These are phyloP conservation scores for Piper betle DNA, from an alignment of 164 flowering plant species.

Conservation along the genomic window DNA sequence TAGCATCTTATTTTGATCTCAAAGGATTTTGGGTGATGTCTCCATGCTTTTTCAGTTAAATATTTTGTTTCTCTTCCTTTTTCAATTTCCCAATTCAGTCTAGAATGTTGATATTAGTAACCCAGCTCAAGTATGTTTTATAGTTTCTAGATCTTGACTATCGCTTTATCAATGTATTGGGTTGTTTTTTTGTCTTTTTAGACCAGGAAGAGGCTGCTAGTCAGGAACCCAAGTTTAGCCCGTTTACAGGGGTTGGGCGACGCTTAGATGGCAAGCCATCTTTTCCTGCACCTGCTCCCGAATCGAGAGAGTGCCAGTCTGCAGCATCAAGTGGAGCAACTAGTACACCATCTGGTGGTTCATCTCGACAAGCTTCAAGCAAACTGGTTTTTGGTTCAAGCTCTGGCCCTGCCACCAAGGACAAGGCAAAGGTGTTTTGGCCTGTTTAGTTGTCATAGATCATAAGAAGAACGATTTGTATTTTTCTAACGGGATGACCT, in stretches of 20 bases:
- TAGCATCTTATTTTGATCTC: background rate
- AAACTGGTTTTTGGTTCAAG: conserved; percentile 92
- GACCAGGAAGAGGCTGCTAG: conserved; percentile 37
- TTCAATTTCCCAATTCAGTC: background rate
- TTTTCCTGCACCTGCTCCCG: conserved; percentile 26
- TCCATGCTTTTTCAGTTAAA: background rate
- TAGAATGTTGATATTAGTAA: background rate
- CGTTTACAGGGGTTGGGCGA: conserved; percentile 66
- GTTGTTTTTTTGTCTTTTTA: background rate
- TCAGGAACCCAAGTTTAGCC: conserved; percentile 64
- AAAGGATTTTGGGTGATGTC: background rate
- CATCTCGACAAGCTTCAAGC: conserved; percentile 58
- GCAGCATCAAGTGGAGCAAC: conserved; percentile 21
- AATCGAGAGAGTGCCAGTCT: conserved; percentile 38
- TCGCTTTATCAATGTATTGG: background rate
- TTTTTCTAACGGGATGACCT: background rate
- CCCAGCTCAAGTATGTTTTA: background rate
- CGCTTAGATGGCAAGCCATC: conserved; percentile 87
- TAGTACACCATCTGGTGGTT: conserved; percentile 33
- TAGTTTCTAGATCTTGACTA: background rate
- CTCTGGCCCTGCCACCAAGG: conserved; percentile 34
- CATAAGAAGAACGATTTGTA: background rate
- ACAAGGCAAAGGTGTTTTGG: conserved; percentile 29
- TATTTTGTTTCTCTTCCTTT: no score
- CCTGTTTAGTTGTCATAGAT: background rate